Percentiles rank a stretch among this genome's conserved stretches.
phyloP scores from a whole-genome alignment of 805 yeast genomes.

The Yamadazyma philogaea region DNA sequence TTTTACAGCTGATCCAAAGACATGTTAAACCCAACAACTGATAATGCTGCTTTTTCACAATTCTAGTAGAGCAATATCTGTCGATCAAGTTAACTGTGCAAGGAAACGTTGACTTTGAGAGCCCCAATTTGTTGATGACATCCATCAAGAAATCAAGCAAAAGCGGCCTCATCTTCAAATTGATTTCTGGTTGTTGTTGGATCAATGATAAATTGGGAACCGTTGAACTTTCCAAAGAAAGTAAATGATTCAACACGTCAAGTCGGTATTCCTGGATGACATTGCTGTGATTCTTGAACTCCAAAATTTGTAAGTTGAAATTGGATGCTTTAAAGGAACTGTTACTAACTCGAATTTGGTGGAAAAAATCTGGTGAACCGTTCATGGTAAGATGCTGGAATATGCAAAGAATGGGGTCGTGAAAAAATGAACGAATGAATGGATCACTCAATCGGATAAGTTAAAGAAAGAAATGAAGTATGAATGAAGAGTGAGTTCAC shows the following conservation, averaged over 20 bases:
- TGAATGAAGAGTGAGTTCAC: background rate
- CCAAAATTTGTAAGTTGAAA: slow-evolving; percentile 44
- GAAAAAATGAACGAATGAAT: slow-evolving; percentile 9
- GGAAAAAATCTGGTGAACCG: slow-evolving; percentile 31
- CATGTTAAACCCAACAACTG: slow-evolving; percentile 43
- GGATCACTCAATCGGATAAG: slow-evolving; percentile 6
- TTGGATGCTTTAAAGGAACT: slow-evolving; percentile 37
- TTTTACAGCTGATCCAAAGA: slow-evolving; percentile 44
- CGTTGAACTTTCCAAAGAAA: slow-evolving; percentile 26
- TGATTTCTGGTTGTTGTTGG: slow-evolving; percentile 47
- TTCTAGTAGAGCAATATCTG: slow-evolving; percentile 42
- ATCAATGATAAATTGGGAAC: slow-evolving; percentile 34
- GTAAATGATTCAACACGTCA: slow-evolving; percentile 39
- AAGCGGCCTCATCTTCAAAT: slow-evolving; percentile 42
- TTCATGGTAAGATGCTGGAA: slow-evolving; percentile 5
- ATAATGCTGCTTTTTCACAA: slow-evolving; percentile 45
- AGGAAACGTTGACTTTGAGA: slow-evolving; percentile 41
- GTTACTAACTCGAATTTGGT: slow-evolving; percentile 30
- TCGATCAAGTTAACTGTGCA: slow-evolving; percentile 44
- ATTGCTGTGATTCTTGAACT: slow-evolving; percentile 43
- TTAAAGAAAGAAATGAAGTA: slow-evolving; percentile 11
- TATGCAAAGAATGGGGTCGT: slow-evolving; percentile 8
- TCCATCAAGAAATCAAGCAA: slow-evolving; percentile 44
- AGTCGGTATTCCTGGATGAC: slow-evolving; percentile 44
- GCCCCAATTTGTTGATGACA: slow-evolving; percentile 39